Conservation (phyloP, 2,329 filamentous ascomycete genomes). For the Neonectria punicea region DNA sequence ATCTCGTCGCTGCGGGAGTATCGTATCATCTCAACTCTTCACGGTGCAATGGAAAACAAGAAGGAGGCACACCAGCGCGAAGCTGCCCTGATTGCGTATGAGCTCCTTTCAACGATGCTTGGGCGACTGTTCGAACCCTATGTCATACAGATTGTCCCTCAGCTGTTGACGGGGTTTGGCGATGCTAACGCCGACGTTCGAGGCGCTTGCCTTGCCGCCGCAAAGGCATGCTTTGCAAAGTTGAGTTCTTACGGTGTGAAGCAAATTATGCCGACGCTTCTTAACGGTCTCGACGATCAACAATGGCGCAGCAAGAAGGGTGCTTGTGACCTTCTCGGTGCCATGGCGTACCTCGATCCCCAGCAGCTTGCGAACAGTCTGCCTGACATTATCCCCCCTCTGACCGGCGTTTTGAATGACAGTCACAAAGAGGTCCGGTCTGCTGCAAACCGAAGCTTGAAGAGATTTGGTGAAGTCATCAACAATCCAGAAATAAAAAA, state of each 20-base stretch:
- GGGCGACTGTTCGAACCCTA: conserved; percentile 95
- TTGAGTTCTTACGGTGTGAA: conserved; percentile 97
- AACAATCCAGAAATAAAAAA: conserved; percentile 97
- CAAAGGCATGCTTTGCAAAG: conserved; percentile 93
- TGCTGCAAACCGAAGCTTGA: conserved; percentile 93
- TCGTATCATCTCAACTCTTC: conserved; percentile 84
- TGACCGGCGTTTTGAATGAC: conserved; percentile 94
- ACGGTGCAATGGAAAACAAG: conserved; percentile 90
- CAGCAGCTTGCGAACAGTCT: conserved; percentile 92
- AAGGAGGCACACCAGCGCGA: conserved; percentile 91
- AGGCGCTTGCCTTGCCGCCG: conserved; percentile 90
- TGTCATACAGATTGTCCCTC: conserved; percentile 93
- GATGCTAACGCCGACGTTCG: conserved; percentile 90
- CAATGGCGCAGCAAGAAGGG: conserved; percentile 99
- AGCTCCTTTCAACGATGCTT: conserved; percentile 86
- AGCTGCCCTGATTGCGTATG: conserved; percentile 88
- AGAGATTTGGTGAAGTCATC: conserved; percentile 98
- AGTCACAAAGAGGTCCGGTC: conserved; percentile 96
- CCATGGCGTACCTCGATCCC: conserved; percentile 98
- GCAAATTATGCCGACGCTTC: conserved; percentile 88
- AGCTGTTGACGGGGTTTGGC: conserved; percentile 88
- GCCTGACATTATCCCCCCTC: conserved; percentile 94
- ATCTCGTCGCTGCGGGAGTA: conserved; percentile 84
- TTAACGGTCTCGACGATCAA: conserved; percentile 91
- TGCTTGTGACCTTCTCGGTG: conserved; percentile 93